These are phyloP conservation scores for Umbelopsis isabellina DNA, from an alignment of 192 early-diverging fungal genomes.

Conservation along the genomic window DNA sequence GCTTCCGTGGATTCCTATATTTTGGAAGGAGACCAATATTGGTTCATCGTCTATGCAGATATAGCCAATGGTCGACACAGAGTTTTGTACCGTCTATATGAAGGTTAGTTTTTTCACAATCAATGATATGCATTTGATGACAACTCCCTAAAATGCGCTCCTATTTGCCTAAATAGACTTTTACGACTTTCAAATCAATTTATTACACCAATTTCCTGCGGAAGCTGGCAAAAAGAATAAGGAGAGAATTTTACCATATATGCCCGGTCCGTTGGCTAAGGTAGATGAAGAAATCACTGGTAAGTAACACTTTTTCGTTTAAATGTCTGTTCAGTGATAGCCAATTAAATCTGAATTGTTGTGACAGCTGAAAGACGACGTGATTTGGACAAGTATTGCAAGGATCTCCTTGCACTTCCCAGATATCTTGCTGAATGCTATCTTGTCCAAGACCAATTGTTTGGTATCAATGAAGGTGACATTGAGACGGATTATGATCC, in stretches of 20 bases:
- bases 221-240: conserved; percentile 61
- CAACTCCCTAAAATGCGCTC: not conserved
- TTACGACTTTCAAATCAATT: conserved; percentile 73
- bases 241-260: conserved; percentile 63
- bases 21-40: conserved; percentile 69
- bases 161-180: conserved; percentile 55
- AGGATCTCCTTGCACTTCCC: conserved; percentile 63
- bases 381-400: conserved; percentile 71
- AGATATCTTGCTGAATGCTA: conserved; percentile 53
- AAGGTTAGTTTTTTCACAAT: conserved; percentile 34
- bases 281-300: conserved; percentile 70
- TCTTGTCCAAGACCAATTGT: conserved; percentile 51
- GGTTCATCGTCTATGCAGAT: conserved; percentile 67
- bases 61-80: conserved; percentile 58
- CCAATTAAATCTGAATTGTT: not conserved
- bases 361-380: conserved; percentile 51
- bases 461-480: conserved; percentile 61
- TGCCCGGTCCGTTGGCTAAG: conserved; percentile 64
- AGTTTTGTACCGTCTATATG: conserved; percentile 72
- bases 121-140: not conserved
- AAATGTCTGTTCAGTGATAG: not conserved
- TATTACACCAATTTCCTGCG: conserved; percentile 66
- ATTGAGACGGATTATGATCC: conserved; percentile 52
- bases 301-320: not conserved
- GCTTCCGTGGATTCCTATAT: conserved; percentile 70